phyloP scores from a whole-genome alignment of 1,284 basidiomycete species.

The Ganoderma multipileum region DNA sequence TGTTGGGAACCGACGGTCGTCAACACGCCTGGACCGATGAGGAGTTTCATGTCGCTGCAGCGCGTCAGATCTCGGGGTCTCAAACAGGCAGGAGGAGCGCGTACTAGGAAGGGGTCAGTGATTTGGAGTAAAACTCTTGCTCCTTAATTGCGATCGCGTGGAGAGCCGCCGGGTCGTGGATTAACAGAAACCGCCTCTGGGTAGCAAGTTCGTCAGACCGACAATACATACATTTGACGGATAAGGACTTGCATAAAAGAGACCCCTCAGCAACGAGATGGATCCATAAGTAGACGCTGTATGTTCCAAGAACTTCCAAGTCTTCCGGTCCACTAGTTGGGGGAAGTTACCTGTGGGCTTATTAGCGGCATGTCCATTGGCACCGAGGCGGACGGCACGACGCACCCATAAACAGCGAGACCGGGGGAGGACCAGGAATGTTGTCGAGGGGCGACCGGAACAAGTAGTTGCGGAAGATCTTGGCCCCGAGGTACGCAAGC shows the following conservation, averaged over 20 bases:
- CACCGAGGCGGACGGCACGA: neutral
- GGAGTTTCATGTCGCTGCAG: conserved; percentile 14
- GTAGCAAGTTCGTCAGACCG: neutral
- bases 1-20: conserved; percentile 20
- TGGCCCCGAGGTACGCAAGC: neutral
- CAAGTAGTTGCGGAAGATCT: neutral
- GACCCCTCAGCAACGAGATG: neutral
- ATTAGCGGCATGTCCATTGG: neutral
- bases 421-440: neutral
- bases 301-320: neutral
- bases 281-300: neutral
- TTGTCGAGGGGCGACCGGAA: neutral
- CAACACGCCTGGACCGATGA: conserved; percentile 21
- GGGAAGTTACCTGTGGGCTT: neutral
- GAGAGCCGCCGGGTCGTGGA: conserved; percentile 43
- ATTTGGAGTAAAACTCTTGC: conserved; percentile 27
- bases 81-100: neutral
- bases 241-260: neutral
- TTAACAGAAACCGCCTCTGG: conserved; percentile 19
- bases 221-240: too few species aligned
- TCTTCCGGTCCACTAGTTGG: neutral
- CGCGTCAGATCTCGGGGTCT: neutral
- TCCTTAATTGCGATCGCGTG: conserved; percentile 49
- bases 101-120: conserved; percentile 7
- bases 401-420: neutral